Conservation (phyloP, 805 yeast species). For the Kazachstania viticola region DNA sequence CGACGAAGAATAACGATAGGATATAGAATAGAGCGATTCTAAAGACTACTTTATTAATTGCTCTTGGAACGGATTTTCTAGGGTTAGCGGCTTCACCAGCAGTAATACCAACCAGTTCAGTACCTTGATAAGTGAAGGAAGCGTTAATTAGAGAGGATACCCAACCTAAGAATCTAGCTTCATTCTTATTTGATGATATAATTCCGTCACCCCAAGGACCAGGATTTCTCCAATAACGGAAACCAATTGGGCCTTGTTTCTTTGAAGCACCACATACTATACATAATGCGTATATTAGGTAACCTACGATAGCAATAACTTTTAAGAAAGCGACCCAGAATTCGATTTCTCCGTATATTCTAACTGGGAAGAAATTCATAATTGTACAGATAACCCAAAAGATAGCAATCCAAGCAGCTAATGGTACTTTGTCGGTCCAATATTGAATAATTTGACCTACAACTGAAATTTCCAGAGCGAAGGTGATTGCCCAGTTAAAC, state of each 20-base stretch:
- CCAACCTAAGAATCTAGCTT: constrained; percentile 44
- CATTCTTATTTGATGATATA: constrained; percentile 18
- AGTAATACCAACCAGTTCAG: constrained; percentile 46
- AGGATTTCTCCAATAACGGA: constrained; percentile 55
- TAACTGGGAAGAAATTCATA: constrained; percentile 42
- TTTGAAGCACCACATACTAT: constrained; percentile 48
- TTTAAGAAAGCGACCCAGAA: constrained; percentile 46
- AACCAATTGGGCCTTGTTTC: constrained; percentile 45
- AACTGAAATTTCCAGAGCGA: constrained; percentile 48
- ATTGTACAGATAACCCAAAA: constrained; percentile 36
- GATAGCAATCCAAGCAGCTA: constrained; percentile 52
- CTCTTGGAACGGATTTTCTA: constrained; percentile 56
- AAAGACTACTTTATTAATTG: constrained; percentile 52
- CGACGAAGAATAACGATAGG: constrained; percentile 48
- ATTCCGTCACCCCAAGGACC: constrained; percentile 59
- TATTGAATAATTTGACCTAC: constrained; percentile 42
- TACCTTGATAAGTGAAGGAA: constrained; percentile 50
- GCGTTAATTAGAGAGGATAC: constrained; percentile 42
- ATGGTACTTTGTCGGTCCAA: constrained; percentile 45
- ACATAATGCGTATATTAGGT: constrained; percentile 40
- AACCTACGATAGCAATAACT: constrained; percentile 44
- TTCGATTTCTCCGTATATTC: constrained; percentile 45
- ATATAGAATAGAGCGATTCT: constrained; percentile 54
- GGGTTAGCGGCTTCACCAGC: constrained; percentile 56
- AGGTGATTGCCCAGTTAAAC: constrained; percentile 64